Conservation (phyloP, 768 basidiomycete genomes). For the Phlebiopsis flavidoalba region DNA sequence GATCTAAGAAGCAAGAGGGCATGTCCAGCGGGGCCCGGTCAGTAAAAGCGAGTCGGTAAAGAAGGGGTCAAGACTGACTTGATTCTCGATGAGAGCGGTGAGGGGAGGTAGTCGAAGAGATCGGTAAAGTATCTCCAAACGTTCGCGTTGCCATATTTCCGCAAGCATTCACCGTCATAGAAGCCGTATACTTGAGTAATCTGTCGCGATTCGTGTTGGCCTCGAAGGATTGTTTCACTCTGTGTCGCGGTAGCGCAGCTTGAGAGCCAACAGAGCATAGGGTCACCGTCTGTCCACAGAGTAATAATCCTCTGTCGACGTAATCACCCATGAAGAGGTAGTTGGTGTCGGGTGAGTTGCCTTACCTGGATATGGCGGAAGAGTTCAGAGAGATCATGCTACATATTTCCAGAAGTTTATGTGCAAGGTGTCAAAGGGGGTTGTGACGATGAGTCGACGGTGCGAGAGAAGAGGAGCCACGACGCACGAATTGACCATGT, state of each 20-base stretch:
- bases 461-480: slow-evolving; percentile 3
- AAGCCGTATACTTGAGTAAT: slow-evolving; percentile 99
- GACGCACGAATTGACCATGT: slow-evolving; percentile 97
- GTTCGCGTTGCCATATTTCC: slow-evolving; percentile 99
- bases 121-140: slow-evolving; percentile 99
- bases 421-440: slow-evolving; percentile 5
- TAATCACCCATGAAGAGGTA: slow-evolving; percentile 99
- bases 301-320: slow-evolving; percentile 98
- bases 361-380: slow-evolving; percentile 98
- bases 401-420: slow-evolving; percentile 1
- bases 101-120: slow-evolving; percentile 94
- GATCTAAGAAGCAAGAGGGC: slow-evolving; percentile 52
- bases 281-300: slow-evolving; percentile 98
- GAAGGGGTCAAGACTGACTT: slow-evolving; percentile 63
- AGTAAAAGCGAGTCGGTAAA: not conserved
- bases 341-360: slow-evolving; percentile 98
- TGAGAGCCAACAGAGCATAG: slow-evolving; percentile 94
- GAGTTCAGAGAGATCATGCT: slow-evolving; percentile 99
- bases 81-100: slow-evolving; percentile 97
- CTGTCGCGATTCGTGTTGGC: slow-evolving; percentile 98
- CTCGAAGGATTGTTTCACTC: slow-evolving; percentile 97
- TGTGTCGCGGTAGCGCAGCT: slow-evolving; percentile 95
- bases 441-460: slow-evolving; percentile 4
- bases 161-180: slow-evolving; percentile 98
- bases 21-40: not conserved